phyloP scores from a whole-genome alignment of 2,329 filamentous ascomycete species.

The Xenoacremonium recifei region DNA sequence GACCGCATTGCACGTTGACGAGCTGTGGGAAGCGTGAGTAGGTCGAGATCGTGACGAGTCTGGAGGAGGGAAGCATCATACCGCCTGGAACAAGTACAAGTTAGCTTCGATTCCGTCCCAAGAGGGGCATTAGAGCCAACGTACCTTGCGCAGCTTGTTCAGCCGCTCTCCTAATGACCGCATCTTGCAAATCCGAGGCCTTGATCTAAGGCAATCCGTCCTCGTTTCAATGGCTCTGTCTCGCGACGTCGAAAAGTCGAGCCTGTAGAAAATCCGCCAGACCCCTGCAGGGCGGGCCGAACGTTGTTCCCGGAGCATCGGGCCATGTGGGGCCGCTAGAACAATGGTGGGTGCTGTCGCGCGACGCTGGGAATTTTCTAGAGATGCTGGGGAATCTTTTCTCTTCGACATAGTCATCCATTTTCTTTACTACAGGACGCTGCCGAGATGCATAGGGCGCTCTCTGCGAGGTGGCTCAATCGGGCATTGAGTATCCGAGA shows the following conservation, averaged over 20 bases:
- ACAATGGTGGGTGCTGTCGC: not conserved
- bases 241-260: slow-evolving; percentile 27
- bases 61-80: slow-evolving; percentile 27
- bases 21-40: slow-evolving; percentile 51
- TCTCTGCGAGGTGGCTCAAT: slow-evolving; percentile 42
- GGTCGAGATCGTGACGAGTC: slow-evolving; percentile 13
- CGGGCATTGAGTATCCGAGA: slow-evolving; percentile 43
- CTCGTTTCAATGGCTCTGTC: not conserved
- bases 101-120: slow-evolving; percentile 21
- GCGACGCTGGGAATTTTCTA: slow-evolving; percentile 22
- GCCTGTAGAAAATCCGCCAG: slow-evolving; percentile 25
- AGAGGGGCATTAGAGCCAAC: slow-evolving; percentile 30
- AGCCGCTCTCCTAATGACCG: slow-evolving; percentile 63
- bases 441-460: slow-evolving; percentile 42
- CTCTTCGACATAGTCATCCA: slow-evolving; percentile 7
- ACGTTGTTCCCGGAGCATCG: slow-evolving; percentile 25
- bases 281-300: slow-evolving; percentile 25
- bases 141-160: slow-evolving; percentile 70
- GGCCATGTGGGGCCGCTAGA: slow-evolving; percentile 9
- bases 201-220: slow-evolving; percentile 16
- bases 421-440: not conserved
- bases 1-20: slow-evolving; percentile 72
- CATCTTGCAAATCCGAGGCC: slow-evolving; percentile 29
- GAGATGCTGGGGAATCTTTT: slow-evolving; percentile 9
- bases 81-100: slow-evolving; percentile 40